Base-by-base conservation (phyloP, 2,329 filamentous ascomycete species). In the Hypoxylon sp. region DNA sequence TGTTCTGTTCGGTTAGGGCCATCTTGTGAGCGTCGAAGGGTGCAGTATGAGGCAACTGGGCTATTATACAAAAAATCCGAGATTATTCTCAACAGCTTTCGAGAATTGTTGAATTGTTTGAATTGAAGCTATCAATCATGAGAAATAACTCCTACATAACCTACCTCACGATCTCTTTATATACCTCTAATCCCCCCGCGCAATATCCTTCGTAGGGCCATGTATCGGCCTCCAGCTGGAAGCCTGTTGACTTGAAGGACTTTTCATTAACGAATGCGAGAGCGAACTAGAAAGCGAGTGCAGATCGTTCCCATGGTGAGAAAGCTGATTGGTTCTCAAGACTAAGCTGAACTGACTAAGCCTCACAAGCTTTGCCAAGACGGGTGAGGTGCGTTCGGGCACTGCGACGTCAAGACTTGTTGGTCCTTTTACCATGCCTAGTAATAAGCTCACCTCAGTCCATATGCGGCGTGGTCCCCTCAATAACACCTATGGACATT, bases 1-100 rank as follows among this genome's bases (percentile, higher is more conserved):
- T 70, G 72, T 78, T 64, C 3, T 50, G 68, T 41, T 70, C 71
- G 17, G 68, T 70, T 6, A 74, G 51, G 15, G 65, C 68, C 73
- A 74, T 73, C 39, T 56, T 43, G 22, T 10, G 17, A 41, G 37
- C 3, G 37, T n/a, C 30, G 34, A 41, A n/a, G 13, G 32, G 47
- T 44, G 30, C 57, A 10, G 46, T 34, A n/a, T 17, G 15, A 11
- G 41, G 22, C 30, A 47, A 55, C 10, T 6, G 17, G 22, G 24
- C 7, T 37, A 34, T 13, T 58, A 39, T 37, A 24, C 32, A 30
- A 46, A 19, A 34, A 44, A 17, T 49, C 39, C n/a, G 20, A 24
- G 26, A 32, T 17, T 48, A n/a, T 49, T 34, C 44, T 50, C 32
- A 15, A 43, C 41, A 28, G 20, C 26, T 30, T 22, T 46, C 15